Base-by-base conservation (phyloP, 306 rosid genomes). In the Dalbergia cochinchinensis region DNA sequence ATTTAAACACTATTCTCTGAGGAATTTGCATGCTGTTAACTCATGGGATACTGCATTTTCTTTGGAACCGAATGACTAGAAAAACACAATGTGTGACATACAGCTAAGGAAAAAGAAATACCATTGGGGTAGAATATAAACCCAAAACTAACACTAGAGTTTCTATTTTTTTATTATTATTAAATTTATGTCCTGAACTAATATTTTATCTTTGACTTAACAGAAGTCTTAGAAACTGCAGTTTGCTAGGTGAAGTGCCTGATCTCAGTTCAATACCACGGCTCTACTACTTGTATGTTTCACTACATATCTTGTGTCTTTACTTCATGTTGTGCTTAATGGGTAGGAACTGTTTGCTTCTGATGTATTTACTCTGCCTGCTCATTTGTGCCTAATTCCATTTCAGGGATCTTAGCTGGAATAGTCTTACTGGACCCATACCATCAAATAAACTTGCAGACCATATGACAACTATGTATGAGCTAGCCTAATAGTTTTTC, bases 181-280 rank as follows among this genome's bases (percentile, higher is more conserved):
- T 53, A n/a, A 53, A 14, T 53, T 5, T 53, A n/a, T 53, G 13
- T 57, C 42, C 68, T 83, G 60, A 48, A 75, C 76, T 80, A 68
- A 80, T 66, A 16, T 55, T 60, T 73, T 51, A 62, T 77, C 60
- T 82, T 74, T 78, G 84, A 60, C 83, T 64, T 85, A 14, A 73
- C 97, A 94, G 98, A 82, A 90, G 97, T 88, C 91, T 94, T 12
- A 90, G 96, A 84, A 94, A 94, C 84, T 94, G 98, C 85, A 82
- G 86, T 51, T 83, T 94, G 91, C 82, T 81, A 86, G 98, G 98
- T 85, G 37, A 83, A 13, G 48, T 94, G 87, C 97, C 88, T 83
- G 90, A 94, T 86, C 76, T 94, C 68, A 89, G 94, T 85, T 69
- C 34, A 71, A 87, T 92, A 72, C 44, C 60, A 5, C 20, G 74